Conservation (phyloP, 345 rosid genomes). For the Citrus reticulata region DNA sequence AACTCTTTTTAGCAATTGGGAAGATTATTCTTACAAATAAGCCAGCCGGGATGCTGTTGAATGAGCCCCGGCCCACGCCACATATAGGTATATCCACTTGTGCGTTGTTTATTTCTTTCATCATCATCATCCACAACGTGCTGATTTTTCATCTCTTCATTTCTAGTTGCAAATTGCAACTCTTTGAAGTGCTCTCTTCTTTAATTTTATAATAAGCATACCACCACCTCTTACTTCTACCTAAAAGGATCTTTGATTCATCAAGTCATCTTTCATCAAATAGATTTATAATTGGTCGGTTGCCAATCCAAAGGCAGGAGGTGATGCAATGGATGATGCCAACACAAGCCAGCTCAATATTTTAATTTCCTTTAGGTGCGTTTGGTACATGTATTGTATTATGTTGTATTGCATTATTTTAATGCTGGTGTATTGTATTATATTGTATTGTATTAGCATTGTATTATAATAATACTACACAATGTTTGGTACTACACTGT, state of each 20-base stretch:
- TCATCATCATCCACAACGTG: no score
- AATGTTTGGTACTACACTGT: no score
- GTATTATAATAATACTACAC: no score
- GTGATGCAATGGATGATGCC: neutral
- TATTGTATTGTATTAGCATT: no score
- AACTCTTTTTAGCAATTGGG: neutral
- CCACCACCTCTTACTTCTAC: neutral
- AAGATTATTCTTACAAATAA: neutral
- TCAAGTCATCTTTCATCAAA: no score
- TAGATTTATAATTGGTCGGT: neutral
- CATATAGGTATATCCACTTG: neutral
- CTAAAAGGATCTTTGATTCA: neutral
- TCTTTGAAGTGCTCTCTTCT: neutral
- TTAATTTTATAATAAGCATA: neutral
- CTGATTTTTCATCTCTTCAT: no score
- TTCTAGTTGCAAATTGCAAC: neutral
- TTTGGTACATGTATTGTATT: no score
- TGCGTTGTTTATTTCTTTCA: neutral
- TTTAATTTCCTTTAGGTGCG: neutral
- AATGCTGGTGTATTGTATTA: no score
- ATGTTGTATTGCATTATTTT: no score
- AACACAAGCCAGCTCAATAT: neutral
- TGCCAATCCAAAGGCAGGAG: neutral
- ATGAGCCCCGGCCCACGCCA: neutral
- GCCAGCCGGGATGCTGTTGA: neutral